These are phyloP conservation scores for Aegilops tauschii DNA, from an alignment of 176 grass and related monocot species.

Conservation along the genomic window DNA sequence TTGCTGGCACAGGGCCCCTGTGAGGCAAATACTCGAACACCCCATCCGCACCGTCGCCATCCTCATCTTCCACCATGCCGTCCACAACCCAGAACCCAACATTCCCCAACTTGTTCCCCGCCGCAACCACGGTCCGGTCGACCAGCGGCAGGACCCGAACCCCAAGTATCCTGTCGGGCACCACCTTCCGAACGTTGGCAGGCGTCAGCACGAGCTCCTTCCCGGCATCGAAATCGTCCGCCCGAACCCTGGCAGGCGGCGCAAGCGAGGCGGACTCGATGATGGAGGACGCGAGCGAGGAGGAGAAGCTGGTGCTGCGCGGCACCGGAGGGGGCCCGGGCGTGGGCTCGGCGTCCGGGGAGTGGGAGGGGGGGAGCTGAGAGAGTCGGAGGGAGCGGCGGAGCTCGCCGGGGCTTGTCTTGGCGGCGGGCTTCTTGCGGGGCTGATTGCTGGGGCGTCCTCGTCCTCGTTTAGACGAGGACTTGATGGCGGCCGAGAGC, in stretches of 20 bases:
- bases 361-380: slow-evolving; percentile 34
- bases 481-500: slow-evolving; percentile 46
- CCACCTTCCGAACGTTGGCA: slow-evolving; percentile 47
- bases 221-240: slow-evolving; percentile 27
- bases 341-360: neutral
- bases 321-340: neutral
- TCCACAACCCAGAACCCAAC: slow-evolving; percentile 87
- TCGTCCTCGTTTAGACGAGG: slow-evolving; percentile 32
- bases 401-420: slow-evolving; percentile 25
- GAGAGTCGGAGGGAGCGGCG: slow-evolving; percentile 71
- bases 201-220: slow-evolving; percentile 44
- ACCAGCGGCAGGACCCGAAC: slow-evolving; percentile 58
- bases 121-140: slow-evolving; percentile 46
- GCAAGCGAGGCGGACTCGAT: slow-evolving; percentile 4
- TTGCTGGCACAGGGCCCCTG: slow-evolving; percentile 46
- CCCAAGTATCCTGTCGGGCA: slow-evolving; percentile 46
- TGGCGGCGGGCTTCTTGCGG: neutral
- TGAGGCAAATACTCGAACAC: slow-evolving; percentile 72
- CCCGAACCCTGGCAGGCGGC: neutral
- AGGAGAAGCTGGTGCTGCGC: slow-evolving; percentile 25
- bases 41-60: slow-evolving; percentile 24
- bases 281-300: slow-evolving; percentile 24
- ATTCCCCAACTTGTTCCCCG: slow-evolving; percentile 56
- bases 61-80: slow-evolving; percentile 22
- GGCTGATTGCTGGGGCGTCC: slow-evolving; percentile 7